Base-by-base conservation (phyloP, 1,139 yeast genomes). In the Candida mesenterica region DNA sequence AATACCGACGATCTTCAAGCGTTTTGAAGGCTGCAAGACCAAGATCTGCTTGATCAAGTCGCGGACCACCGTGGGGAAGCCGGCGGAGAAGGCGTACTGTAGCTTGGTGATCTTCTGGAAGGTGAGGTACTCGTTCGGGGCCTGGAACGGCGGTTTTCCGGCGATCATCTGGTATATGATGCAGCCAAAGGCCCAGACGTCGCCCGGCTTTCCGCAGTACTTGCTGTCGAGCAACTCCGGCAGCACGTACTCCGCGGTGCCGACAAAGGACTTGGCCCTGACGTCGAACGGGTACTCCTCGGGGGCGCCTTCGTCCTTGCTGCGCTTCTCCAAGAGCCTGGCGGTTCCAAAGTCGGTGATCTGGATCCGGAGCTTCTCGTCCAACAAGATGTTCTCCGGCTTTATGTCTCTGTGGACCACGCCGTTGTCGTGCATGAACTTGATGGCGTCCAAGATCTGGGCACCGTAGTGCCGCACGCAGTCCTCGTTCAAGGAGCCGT, bases 281-380 rank as follows among this genome's bases (percentile, higher is more conserved):
- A 72, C 76, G 45, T 72, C 77, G 12, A 66, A 51, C 1, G 72
- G 75, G 39, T 71, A 67, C 34, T 65, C 64, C 44, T 68, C 72
- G 36, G 54, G 53, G 24, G 55, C 62, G 35, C 46, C 69, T 5
- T 38, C 41, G n/a, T 34, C 34, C 12, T 29, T 32, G 14, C 27
- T 27, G 27, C 62, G 68, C 31, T 67, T 66, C 28, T 73, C 76
- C 4, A 78, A 58, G 18, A 82, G 63, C 43, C 82, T 72, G 0
- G 92, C 92, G 12, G 92, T 86, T 9, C 94, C 94, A 52, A 84
- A 84, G 61, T 84, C 94, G 0, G 94, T 83, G 32, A 84, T 77
- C 75, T 81, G 83, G 33, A 85, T 64, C 43, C 81, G 71, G 61
- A 79, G 73, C 31, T 80, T 79, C 32, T 74, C 77, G 49, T 77